Conservation (phyloP, 345 rosid species). For the Litchi chinensis region DNA sequence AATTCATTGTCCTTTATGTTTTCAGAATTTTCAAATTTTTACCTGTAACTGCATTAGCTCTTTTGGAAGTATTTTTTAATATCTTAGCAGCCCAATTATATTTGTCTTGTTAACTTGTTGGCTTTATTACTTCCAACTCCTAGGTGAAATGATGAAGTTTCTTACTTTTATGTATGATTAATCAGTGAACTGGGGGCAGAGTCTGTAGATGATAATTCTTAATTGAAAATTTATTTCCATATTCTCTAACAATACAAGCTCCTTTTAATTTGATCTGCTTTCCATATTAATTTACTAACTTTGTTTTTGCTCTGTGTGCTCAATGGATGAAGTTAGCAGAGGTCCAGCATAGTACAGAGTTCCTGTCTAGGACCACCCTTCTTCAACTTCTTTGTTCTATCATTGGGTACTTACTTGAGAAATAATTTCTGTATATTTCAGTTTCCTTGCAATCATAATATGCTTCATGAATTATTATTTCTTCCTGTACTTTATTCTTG, state of each 20-base stretch:
- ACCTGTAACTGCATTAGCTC: neutral
- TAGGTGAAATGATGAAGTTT: neutral
- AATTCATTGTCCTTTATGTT: neutral
- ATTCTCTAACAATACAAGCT: neutral
- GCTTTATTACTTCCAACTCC: neutral
- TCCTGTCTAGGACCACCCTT: slow-evolving; percentile 68
- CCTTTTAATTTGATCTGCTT: slow-evolving; percentile 1
- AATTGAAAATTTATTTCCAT: neutral
- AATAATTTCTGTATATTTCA: slow-evolving; percentile 8
- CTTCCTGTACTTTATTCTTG: neutral
- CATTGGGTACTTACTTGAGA: slow-evolving; percentile 54
- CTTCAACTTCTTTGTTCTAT: slow-evolving; percentile 66
- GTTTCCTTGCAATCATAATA: neutral
- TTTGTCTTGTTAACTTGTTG: neutral
- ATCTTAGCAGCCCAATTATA: neutral
- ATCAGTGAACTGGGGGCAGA: neutral
- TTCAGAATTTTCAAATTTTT: neutral
- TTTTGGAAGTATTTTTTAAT: neutral
- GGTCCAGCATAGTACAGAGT: slow-evolving; percentile 69
- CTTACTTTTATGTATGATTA: neutral
- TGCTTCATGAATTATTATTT: neutral
- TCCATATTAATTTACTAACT: neutral
- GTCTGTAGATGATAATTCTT: neutral
- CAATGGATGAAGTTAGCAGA: slow-evolving; percentile 63
- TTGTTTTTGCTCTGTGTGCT: slow-evolving; percentile 13